Base-by-base conservation (phyloP, 2,329 filamentous ascomycete genomes). In the Alternaria sp. region DNA sequence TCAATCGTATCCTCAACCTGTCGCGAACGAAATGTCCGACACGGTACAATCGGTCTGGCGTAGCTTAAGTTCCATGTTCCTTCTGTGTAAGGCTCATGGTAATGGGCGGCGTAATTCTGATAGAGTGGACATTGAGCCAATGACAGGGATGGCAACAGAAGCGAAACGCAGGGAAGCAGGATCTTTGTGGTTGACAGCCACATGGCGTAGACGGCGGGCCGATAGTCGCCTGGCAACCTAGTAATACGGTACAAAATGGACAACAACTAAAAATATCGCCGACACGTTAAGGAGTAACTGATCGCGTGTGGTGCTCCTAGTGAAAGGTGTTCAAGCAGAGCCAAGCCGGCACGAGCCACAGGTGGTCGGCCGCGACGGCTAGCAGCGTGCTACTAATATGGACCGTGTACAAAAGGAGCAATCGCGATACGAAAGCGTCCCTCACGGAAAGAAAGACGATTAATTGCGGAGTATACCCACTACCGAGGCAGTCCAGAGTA, bases 1-100 rank as follows among this genome's bases (percentile, higher is more conserved):
- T 68, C 61, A 44, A 83, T 75, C 7, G 75, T 71, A 24, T 70
- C 65, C 62, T 84, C 81, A 9, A 84, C 76, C 5, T 78, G 73
- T 7, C 72, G 75, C 2, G 77, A 78, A 28, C 75, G 68, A 69
- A 83, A 84, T 0, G 82, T 83, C 16, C 82, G 76, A 63, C 82
- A 84, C 58, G 75, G 67, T n/a, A 72, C 66, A 3, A 73, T 75
- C 1, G 82, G 82, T 3, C 82, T 76, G 56, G 80, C 79, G 60
- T 75, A 82, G 0, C 81, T 80, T 5, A 84, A 71, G 41, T 81
- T 79, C 70, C 77, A 81, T 20, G 65, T 59, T 3, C 81, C 81
- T 3, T 65, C 69, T 1, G 80, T 80, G 59, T 70, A 80, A 0
- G 82, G 82, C 6, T 69, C 75, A 62, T 84, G 82, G 6, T 66